Percentiles rank a stretch among this genome's conserved stretches.
Conservation (phyloP, 352 stramenopile species). For the Phytophthora fragariae region DNA sequence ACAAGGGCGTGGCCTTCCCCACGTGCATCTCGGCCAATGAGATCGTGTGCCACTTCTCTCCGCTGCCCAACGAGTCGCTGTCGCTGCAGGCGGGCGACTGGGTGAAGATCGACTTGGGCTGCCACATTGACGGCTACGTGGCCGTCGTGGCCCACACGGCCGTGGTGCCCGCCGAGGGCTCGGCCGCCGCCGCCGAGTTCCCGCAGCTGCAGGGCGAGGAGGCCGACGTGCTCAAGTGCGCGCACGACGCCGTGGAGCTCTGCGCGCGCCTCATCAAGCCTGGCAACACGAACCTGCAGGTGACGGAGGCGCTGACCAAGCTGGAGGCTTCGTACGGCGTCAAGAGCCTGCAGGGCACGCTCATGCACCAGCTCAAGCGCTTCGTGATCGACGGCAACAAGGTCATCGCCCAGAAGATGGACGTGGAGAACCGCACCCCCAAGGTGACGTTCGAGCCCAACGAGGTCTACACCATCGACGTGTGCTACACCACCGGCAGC, state of each 20-base stretch:
- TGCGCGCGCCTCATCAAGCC: slow-evolving; percentile 97
- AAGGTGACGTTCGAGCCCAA: slow-evolving; percentile 96
- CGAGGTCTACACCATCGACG: slow-evolving; percentile 99
- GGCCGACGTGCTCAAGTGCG: slow-evolving; percentile 97
- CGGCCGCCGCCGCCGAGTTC: slow-evolving; percentile 62
- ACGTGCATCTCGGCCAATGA: slow-evolving; percentile 99
- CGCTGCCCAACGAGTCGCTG: slow-evolving; percentile 90
- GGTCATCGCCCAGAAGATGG: slow-evolving; percentile 93
- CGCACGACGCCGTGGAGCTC: slow-evolving; percentile 97
- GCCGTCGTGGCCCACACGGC: slow-evolving; percentile 98
- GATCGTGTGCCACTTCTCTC: slow-evolving; percentile 98
- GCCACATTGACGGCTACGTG: slow-evolving; percentile 99
- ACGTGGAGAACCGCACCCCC: slow-evolving; percentile 88
- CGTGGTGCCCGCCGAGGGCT: slow-evolving; percentile 90
- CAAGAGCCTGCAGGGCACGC: slow-evolving; percentile 96
- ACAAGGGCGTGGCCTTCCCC: slow-evolving; percentile 99
- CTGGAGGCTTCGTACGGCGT: slow-evolving; percentile 97
- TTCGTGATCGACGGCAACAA: slow-evolving; percentile 99
- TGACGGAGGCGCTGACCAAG: slow-evolving; percentile 95
- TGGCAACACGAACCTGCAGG: slow-evolving; percentile 96
- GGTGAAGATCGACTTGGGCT: slow-evolving; percentile 97
- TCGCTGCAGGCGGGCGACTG: slow-evolving; percentile 83
- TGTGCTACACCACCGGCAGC: slow-evolving; percentile 98
- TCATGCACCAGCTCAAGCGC: slow-evolving; percentile 99
- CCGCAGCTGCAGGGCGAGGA: slow-evolving; percentile 71